Base-by-base conservation (phyloP, 768 basidiomycete species). In the Boletellus emodensis region DNA sequence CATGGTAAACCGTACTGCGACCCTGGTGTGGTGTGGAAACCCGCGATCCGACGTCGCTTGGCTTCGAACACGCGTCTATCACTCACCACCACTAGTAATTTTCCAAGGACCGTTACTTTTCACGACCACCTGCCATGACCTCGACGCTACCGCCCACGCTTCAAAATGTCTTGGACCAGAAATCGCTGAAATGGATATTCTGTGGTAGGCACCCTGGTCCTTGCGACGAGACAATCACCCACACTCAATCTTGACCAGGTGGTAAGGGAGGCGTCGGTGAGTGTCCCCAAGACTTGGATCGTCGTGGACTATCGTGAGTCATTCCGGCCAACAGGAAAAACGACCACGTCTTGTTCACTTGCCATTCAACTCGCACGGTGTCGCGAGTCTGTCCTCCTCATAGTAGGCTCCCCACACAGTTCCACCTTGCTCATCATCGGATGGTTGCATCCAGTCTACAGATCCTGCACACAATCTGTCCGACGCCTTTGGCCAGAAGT, bases 381-480 rank as follows among this genome's bases (percentile, higher is more conserved):
- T 62, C 83, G 96, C 56, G 87, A 96, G 71, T 95, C 92, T n/a
- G 96, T 99, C 33, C 80, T 99, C 5, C 81, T 99, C 57, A 98
- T 99, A 64, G 95, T 92, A 67, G 62, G 90, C 75, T 35, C 40
- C 14, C 22, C 18, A 2, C 5, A 15, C 22, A 10, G 18, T 44
- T 14, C 40, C 44, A 12, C 46, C 38, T 43, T 41, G 2, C 22
- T 30, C 44, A 40, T 7, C 43, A 26, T 35, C 40, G n/a, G 18
- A 47, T 40, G 36, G 20, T 51, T 17, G 7, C 46, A 9, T 28
- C 44, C 49, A 96, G 93, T 97, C 95, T 8, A 99, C 96, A 8
- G 96, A 99, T 71, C 96, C 96, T n/a, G 96, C 96, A 34, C 96
- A 99, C 76, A 99, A 99, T 71, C 75, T 99, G 37, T 97, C 94